Evolutionary conservation across 257 asterid genomes (phyloP), one percentile per base, ranked within the genome.

Genomic region (Solanum ossicruentum): DNA sequence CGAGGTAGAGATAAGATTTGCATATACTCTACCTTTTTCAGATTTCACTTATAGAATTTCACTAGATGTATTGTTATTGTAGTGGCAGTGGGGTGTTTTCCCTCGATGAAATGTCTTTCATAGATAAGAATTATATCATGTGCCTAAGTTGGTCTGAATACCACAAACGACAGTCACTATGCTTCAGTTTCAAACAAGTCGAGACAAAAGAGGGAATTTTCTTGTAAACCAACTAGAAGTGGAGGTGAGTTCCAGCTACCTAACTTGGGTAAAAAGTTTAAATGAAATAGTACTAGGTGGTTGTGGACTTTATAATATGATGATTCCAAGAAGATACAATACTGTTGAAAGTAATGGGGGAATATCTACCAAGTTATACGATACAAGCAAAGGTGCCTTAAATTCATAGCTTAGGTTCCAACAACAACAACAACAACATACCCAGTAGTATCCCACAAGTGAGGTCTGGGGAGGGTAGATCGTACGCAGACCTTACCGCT

Each of bases 341-440:
- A 9, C 63, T 51, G 6, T 77, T 49, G 55, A 72, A n/a, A 72
- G 80, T 5, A 72, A 5, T 12, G 6, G 57, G 3, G 26, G 26
- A 77, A 26, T 77, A 77, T 77, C 82, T 77, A 77, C 63, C 63
- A 77, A 49, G 45, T 61, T 21, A 51, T 13, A 45, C 63, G 23
- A 51, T 23, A 51, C 63, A 77, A 77, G 63, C 63, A 77, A 77
- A 77, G 82, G 63, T 26, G 6, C 17, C 45, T 12, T 51, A 23
- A 23, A 51, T 49, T 77, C 61, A 23, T 23, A 12, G 18, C 39
- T 49, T 8, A 13, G 12, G 28, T 3, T 75, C 21, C 82, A 75
- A 75, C 28, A 28, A 28, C 28, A 28, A 28, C 2, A 28, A 26
- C n/a, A n/a, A n/a, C n/a, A n/a, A n/a, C n/a, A n/a, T 26, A 26